These are phyloP conservation scores for Xylaria palmicola DNA, from an alignment of 495 filamentous ascomycete genomes.

Conservation along the genomic window DNA sequence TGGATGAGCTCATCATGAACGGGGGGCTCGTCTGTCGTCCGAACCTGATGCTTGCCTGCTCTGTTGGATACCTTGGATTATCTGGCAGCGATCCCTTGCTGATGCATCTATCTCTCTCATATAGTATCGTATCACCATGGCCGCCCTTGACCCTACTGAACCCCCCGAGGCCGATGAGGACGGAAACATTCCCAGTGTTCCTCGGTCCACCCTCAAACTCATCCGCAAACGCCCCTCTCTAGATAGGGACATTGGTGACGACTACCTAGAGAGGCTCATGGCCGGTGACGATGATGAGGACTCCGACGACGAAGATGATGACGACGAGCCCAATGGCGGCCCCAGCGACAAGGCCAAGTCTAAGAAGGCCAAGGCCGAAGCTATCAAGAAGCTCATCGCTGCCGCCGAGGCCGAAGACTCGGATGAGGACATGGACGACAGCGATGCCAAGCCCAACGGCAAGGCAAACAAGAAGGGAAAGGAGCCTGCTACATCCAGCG, in stretches of 20 bases:
- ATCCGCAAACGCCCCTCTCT: slow-evolving; percentile 65
- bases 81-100: slow-evolving; percentile 14
- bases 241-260: slow-evolving; percentile 58
- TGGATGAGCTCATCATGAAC: too few relatives aligned
- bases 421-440: slow-evolving; percentile 58
- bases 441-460: slow-evolving; percentile 58
- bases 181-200: slow-evolving; percentile 56
- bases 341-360: slow-evolving; percentile 87
- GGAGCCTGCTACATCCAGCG: slow-evolving; percentile 66
- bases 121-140: slow-evolving; percentile 98
- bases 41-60: too few relatives aligned
- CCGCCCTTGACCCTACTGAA: slow-evolving; percentile 88
- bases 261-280: slow-evolving; percentile 53
- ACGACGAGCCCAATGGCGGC: slow-evolving; percentile 76
- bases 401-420: slow-evolving; percentile 57
- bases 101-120: slow-evolving; percentile 12
- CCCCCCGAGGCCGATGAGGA: slow-evolving; percentile 63
- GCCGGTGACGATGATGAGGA: slow-evolving; percentile 58
- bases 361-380: slow-evolving; percentile 74
- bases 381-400: slow-evolving; percentile 69
- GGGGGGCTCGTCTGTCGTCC: too few relatives aligned
- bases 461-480: slow-evolving; percentile 73
- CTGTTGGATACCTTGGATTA: too few relatives aligned
- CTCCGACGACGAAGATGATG: slow-evolving; percentile 54
- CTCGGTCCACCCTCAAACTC: slow-evolving; percentile 86